Evolutionary conservation across 805 yeast species (phyloP), one percentile per base, ranked within the genome.

Genomic region (Myxozyma lipomycoides): DNA sequence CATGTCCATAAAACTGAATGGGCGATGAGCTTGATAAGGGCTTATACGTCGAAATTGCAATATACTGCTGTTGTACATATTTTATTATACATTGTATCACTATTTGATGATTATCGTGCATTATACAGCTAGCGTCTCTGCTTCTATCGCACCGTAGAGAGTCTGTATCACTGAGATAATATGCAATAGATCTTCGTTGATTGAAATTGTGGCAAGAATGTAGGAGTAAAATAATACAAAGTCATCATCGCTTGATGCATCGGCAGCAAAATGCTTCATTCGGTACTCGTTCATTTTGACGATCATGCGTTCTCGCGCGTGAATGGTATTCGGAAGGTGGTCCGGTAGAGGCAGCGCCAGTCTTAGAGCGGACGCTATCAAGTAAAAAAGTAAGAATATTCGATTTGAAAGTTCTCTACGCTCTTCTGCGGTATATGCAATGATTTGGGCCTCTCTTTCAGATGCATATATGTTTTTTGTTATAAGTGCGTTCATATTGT

Each of bases 301-400:
- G 55, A 86, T 71, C 71, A 86, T 72, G 30, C 89, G 67, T 54
- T 82, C 86, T 59, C 82, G 78, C 0, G 93, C 83, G 62, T 83
- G 85, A 39, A 78, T 85, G 0, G 88, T 83, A 0, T 86, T 81
- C 0, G 93, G 91, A 1, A 90, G 83, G 58, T 81, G 82, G 22
- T 76, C 78, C 0, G 95, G 95, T 22, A 86, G 63, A 1, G 95
- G 95, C 49, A 85, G 79, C 2, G 89, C 88, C 7, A 86, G 69
- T 39, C 79, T 76, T 70, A 86, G 72, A 0, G 95, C 84, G 9
- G 91, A 81, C 1, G 95, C 81, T 15, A 83, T 69, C 83, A 82
- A 62, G 69, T 87, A 87, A 64, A 86, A 86, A 4, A 84, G 79
- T 52, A 86, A 69, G 57, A 86, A 86, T 1, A 86, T 77, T 18